phyloP scores from a whole-genome alignment of 108 stramenopile species.

The Nitzschia palea region DNA sequence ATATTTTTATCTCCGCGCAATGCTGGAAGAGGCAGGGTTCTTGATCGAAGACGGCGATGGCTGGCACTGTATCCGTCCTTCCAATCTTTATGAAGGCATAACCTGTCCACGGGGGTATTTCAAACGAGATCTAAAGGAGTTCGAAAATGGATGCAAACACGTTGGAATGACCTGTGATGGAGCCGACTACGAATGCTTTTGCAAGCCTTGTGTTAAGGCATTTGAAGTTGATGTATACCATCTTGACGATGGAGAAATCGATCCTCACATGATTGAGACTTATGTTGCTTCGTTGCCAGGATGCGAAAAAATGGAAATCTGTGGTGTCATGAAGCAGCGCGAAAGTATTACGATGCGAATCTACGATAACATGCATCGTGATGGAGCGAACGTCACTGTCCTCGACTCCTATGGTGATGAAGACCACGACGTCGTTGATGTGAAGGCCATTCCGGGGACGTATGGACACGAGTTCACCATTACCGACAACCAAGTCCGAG shows the following conservation, averaged over 20 bases:
- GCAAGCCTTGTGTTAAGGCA: constrained; percentile 34
- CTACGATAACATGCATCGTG: constrained; percentile 16
- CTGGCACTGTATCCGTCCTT: constrained; percentile 24
- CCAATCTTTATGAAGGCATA: constrained; percentile 35
- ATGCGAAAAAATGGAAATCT: constrained; percentile 29
- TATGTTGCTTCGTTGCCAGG: constrained; percentile 15
- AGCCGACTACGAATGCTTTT: constrained; percentile 6
- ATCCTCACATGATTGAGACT: constrained; percentile 9
- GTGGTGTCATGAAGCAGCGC: constrained; percentile 16
- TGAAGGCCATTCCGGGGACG: constrained; percentile 1
- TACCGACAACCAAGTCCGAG: background rate
- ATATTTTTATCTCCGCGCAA: constrained; percentile 32
- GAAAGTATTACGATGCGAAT: background rate
- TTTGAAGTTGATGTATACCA: constrained; percentile 28
- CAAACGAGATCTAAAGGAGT: background rate
- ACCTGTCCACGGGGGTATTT: constrained; percentile 26
- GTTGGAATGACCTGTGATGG: background rate
- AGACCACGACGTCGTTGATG: background rate
- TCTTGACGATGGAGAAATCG: background rate
- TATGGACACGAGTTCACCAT: constrained; percentile 22
- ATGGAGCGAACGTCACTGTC: background rate
- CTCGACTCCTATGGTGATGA: background rate
- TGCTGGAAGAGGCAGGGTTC: constrained; percentile 33
- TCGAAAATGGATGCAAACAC: background rate
- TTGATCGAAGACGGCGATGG: constrained; percentile 3